Percentiles rank a stretch among this genome's conserved stretches.
Evolutionary conservation across 768 basidiomycete species (phyloP).

Genomic region (Pleurotus cornucopiae): DNA sequence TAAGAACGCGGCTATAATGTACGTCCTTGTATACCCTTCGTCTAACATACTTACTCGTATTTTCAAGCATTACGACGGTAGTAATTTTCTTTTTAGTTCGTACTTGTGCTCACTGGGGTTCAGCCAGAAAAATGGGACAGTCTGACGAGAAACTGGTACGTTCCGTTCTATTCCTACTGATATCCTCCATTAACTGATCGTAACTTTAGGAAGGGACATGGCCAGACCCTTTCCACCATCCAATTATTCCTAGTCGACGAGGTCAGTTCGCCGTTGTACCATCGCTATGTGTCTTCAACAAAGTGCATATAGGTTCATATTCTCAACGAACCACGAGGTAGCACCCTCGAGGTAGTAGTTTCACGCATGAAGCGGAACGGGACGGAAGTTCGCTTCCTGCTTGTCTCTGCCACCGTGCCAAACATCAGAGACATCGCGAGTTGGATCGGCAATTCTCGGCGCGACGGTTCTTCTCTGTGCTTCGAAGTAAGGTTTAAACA

Average conservation of each 20-base stretch:
- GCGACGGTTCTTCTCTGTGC: conserved; percentile 48
- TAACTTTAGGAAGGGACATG: conserved; percentile 39
- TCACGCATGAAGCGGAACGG: conserved; percentile 86
- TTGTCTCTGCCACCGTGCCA: conserved; percentile 92
- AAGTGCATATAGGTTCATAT: conserved; percentile 70
- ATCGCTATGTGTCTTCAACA: neutral
- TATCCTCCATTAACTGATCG: neutral
- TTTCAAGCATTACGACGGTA: conserved; percentile 72
- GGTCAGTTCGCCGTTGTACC: conserved; percentile 31
- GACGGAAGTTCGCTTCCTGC: conserved; percentile 70
- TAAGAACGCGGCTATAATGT: conserved; percentile 79
- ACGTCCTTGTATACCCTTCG: conserved; percentile 13
- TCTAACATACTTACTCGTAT: neutral
- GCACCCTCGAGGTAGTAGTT: conserved; percentile 91
- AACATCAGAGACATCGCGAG: conserved; percentile 86
- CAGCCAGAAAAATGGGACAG: conserved; percentile 98
- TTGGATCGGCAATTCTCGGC: conserved; percentile 66
- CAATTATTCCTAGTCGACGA: conserved; percentile 90
- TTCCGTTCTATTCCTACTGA: neutral
- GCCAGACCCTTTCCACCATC: conserved; percentile 65
- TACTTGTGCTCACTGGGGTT: neutral
- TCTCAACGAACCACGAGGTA: conserved; percentile 85
- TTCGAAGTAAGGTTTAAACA: conserved; percentile 49
- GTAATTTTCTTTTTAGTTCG: conserved; percentile 12
- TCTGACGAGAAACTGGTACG: conserved; percentile 80